Conservation (phyloP, 176 grass and related monocot species). For the Elymus sibiricus region DNA sequence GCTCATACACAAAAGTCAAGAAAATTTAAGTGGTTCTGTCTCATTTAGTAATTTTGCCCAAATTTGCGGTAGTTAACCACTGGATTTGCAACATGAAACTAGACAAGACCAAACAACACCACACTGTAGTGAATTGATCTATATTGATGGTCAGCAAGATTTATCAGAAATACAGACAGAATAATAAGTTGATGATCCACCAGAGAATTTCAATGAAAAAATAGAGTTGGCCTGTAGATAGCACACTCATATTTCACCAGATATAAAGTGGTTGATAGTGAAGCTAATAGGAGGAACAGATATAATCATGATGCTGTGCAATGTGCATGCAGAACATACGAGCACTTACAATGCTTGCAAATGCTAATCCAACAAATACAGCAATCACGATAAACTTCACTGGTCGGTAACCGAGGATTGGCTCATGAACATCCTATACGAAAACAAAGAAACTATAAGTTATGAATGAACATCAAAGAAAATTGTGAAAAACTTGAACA, state of each 20-base stretch:
- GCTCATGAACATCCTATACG: conserved; percentile 73
- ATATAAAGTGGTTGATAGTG: not conserved
- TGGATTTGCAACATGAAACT: conserved; percentile 11
- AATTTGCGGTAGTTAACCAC: not conserved
- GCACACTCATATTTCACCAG: not conserved
- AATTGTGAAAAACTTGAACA: conserved; percentile 4
- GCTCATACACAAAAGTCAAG: not conserved
- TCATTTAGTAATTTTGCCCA: not conserved
- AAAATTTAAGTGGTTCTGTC: not conserved
- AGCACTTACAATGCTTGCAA: conserved; percentile 86
- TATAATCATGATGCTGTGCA: conserved; percentile 5
- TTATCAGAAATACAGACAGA: conserved; percentile 19
- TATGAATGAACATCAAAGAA: conserved; percentile 27
- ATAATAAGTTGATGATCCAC: conserved; percentile 2
- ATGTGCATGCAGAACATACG: not conserved
- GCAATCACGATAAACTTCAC: conserved; percentile 78
- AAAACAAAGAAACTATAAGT: conserved; percentile 2
- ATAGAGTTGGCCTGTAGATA: not conserved
- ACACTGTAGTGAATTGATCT: not conserved
- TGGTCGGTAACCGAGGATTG: conserved; percentile 62
- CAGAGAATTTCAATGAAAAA: conserved; percentile 16
- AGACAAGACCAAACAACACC: conserved; percentile 15
- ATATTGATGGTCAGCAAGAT: conserved; percentile 10
- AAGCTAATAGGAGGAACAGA: conserved; percentile 17
- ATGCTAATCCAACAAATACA: conserved; percentile 84